Evolutionary conservation across 2,329 filamentous ascomycete species (phyloP).

Genomic region (Immersiporthe knoxdaviesiana): DNA sequence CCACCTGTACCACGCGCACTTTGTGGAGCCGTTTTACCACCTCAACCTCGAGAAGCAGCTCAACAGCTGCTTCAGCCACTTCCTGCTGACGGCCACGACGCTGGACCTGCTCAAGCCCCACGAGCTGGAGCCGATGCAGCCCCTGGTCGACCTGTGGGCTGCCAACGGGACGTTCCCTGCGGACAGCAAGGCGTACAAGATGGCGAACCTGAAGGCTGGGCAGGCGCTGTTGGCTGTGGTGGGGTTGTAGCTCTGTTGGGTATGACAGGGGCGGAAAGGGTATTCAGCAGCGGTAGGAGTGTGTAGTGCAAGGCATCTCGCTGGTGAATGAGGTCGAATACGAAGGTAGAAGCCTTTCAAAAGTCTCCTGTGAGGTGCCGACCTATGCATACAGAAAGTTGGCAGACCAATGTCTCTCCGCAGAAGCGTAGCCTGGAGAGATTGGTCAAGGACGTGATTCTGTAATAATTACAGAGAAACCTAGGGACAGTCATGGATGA

Average conservation of each 20-base stretch:
- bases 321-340: neutral
- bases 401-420: neutral
- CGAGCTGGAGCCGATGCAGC: conserved; percentile 83
- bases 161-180: conserved; percentile 75
- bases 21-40: conserved; percentile 71
- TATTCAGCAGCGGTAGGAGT: neutral
- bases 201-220: conserved; percentile 53
- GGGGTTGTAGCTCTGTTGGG: conserved; percentile 30
- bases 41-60: conserved; percentile 69
- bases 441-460: no score
- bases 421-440: neutral
- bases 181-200: conserved; percentile 57
- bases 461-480: no score
- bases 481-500: no score
- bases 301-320: neutral
- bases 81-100: conserved; percentile 68
- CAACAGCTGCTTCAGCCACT: conserved; percentile 75
- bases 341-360: no score
- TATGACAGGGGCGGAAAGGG: neutral
- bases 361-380: neutral
- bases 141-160: conserved; percentile 78
- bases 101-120: conserved; percentile 73
- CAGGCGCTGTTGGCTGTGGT: conserved; percentile 43
- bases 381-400: no score
- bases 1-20: conserved; percentile 88